A percentile compares a stretch with the other conserved stretches of the same genome.
Evolutionary conservation across 345 rosid species (phyloP).

Genomic region (Syzygium jambos): DNA sequence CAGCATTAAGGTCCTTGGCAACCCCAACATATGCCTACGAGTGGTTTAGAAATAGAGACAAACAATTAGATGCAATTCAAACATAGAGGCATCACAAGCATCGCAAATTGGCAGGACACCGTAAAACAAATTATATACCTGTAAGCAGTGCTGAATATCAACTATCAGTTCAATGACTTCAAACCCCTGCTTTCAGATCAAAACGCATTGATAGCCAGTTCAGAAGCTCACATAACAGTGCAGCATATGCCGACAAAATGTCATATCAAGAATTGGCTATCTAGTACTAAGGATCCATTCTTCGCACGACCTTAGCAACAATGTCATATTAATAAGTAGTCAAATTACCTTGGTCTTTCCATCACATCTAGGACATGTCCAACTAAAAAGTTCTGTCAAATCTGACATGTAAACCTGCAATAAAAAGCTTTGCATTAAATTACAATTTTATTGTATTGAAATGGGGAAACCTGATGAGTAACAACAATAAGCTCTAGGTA

Average conservation of each 20-base stretch:
- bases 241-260: background rate
- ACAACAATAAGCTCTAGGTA: background rate
- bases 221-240: background rate
- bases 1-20: conserved; percentile 46
- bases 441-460: background rate
- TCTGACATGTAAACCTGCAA: conserved; percentile 79
- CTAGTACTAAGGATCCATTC: background rate
- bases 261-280: background rate
- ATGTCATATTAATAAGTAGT: background rate
- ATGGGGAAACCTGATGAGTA: background rate
- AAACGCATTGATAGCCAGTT: background rate
- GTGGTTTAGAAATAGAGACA: background rate
- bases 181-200: conserved; percentile 55
- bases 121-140: conserved; percentile 25
- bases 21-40: conserved; percentile 70
- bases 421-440: background rate
- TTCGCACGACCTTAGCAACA: background rate
- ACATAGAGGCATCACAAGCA: background rate
- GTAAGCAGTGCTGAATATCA: conserved; percentile 77
- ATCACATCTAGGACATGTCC: conserved; percentile 85
- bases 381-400: conserved; percentile 66
- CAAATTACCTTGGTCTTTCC: conserved; percentile 57
- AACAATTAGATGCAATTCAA: background rate
- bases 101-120: background rate
- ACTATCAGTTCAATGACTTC: conserved; percentile 73